These are phyloP conservation scores for Pseudotulostoma volvatum DNA, from an alignment of 495 filamentous ascomycete genomes.

Conservation along the genomic window DNA sequence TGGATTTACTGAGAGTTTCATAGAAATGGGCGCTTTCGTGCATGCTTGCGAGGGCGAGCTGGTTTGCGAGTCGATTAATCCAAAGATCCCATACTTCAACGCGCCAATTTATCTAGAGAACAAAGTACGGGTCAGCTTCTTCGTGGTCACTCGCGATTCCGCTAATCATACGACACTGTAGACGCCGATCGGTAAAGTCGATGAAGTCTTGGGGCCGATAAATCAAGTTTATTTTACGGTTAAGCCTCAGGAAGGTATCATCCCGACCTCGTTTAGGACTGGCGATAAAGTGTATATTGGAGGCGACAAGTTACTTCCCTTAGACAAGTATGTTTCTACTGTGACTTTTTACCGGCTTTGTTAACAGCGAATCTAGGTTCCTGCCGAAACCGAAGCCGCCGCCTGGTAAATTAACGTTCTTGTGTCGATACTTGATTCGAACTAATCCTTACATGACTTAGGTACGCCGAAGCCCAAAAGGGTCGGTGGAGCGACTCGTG, in stretches of 20 bases:
- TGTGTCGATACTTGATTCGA: too few relatives aligned
- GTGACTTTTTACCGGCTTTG: neutral
- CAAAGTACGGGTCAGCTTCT: constrained; percentile 55
- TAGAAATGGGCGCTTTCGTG: constrained; percentile 85
- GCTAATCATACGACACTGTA: too few relatives aligned
- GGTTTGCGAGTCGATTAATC: constrained; percentile 81
- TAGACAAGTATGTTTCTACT: constrained; percentile 48
- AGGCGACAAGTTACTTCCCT: constrained; percentile 79
- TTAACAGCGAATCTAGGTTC: constrained; percentile 40
- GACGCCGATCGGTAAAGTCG: constrained; percentile 43
- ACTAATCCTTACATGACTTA: constrained; percentile 11
- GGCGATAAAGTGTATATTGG: constrained; percentile 97
- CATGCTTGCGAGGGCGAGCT: constrained; percentile 95
- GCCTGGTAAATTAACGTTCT: too few relatives aligned
- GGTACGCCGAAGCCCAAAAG: constrained; percentile 42
- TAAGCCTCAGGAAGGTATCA: constrained; percentile 89
- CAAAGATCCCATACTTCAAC: constrained; percentile 98
- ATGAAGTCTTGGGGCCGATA: constrained; percentile 68
- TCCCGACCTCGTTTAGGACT: constrained; percentile 80
- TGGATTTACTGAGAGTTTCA: constrained; percentile 11
- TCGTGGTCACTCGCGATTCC: too few relatives aligned
- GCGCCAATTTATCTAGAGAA: constrained; percentile 97
- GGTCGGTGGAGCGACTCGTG: constrained; percentile 32
- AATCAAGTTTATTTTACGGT: constrained; percentile 97
- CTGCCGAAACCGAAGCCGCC: constrained; percentile 84